A percentile compares a stretch with the other conserved stretches of the same genome.
Conservation (phyloP, 306 rosid species). For the Quercus cerris region DNA sequence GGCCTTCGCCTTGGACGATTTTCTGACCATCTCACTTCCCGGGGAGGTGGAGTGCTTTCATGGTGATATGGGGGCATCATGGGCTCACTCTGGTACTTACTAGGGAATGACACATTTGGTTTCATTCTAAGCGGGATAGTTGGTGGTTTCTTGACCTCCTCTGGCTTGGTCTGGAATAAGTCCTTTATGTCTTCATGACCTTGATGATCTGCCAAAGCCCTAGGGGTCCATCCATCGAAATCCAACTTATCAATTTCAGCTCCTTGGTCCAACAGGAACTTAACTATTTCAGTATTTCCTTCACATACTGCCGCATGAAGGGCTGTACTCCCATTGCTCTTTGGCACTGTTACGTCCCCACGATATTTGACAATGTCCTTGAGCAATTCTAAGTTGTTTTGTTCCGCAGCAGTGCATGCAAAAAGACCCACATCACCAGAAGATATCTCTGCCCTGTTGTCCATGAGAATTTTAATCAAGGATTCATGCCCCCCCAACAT, state of each 20-base stretch:
- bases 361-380: slow-evolving; percentile 29
- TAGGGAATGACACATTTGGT: background rate
- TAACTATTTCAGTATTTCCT: slow-evolving; percentile 45
- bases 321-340: slow-evolving; percentile 43
- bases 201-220: slow-evolving; percentile 51
- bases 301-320: slow-evolving; percentile 58
- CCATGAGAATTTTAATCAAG: slow-evolving; percentile 36
- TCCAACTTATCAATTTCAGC: slow-evolving; percentile 46
- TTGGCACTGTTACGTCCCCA: slow-evolving; percentile 39
- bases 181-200: slow-evolving; percentile 46
- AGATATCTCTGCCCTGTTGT: slow-evolving; percentile 49
- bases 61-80: slow-evolving; percentile 8
- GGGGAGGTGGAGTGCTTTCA: slow-evolving; percentile 10
- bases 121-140: slow-evolving; percentile 9
- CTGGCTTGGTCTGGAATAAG: slow-evolving; percentile 25
- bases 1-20: slow-evolving; percentile 29
- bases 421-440: slow-evolving; percentile 25
- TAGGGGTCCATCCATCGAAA: slow-evolving; percentile 54
- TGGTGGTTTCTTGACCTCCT: background rate
- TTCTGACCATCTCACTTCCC: slow-evolving; percentile 12
- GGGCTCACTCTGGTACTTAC: slow-evolving; percentile 44
- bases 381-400: slow-evolving; percentile 50
- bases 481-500: slow-evolving; percentile 37
- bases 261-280: slow-evolving; percentile 52
- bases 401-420: slow-evolving; percentile 49